phyloP scores from a whole-genome alignment of 2,329 filamentous ascomycete species.

The Aspergillus udagawae region DNA sequence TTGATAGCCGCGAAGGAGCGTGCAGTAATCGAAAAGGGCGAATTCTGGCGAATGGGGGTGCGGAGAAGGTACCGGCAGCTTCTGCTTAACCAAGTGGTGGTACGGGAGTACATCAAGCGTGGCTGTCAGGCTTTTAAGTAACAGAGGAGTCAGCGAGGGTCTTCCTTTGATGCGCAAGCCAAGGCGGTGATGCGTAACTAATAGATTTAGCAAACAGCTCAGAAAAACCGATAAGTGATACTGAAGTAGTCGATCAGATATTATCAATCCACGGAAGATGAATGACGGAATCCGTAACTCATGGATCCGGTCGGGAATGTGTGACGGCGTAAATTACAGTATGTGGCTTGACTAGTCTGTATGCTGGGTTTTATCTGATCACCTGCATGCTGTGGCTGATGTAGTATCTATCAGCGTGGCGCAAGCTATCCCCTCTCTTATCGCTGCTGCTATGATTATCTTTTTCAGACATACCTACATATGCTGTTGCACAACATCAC shows the following conservation, averaged over 20 bases:
- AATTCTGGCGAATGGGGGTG: slow-evolving; percentile 21
- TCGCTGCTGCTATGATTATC: neutral
- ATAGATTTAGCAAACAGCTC: neutral
- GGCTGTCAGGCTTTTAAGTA: neutral
- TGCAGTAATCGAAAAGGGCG: slow-evolving; percentile 32
- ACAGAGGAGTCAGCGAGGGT: neutral
- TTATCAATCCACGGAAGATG: neutral
- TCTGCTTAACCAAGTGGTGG: slow-evolving; percentile 34
- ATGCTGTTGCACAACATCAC: neutral
- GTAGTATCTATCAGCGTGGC: neutral
- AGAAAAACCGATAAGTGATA: neutral
- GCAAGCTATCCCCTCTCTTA: neutral
- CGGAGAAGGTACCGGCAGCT: slow-evolving; percentile 37
- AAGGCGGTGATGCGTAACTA: neutral
- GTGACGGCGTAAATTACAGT: neutral
- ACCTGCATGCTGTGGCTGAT: neutral
- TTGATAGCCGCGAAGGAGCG: slow-evolving; percentile 31
- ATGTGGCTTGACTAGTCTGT: neutral
- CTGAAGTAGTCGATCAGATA: neutral
- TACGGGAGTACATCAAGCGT: slow-evolving; percentile 38
- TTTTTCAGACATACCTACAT: neutral
- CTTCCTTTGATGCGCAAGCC: neutral
- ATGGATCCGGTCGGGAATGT: neutral
- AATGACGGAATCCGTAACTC: neutral
- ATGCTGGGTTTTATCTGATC: neutral